Conservation (phyloP, 2,329 filamentous ascomycete genomes). For the Fusarium penzigii region DNA sequence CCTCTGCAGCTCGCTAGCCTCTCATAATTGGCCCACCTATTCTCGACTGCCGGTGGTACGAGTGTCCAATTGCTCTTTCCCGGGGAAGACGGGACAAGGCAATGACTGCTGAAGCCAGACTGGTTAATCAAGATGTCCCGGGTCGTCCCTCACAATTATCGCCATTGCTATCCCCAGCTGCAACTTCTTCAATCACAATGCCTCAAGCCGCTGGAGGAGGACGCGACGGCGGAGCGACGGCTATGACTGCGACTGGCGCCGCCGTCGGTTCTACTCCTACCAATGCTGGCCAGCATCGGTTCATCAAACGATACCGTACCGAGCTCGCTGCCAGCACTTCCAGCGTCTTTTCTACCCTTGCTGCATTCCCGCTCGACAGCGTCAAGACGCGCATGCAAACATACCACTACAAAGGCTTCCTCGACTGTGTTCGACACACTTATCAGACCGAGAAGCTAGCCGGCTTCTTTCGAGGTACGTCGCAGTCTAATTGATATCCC, state of each 20-base stretch:
- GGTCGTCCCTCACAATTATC: slow-evolving; percentile 32
- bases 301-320: slow-evolving; percentile 76
- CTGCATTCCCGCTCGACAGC: slow-evolving; percentile 84
- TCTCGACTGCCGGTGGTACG: slow-evolving; percentile 10
- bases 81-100: slow-evolving; percentile 29
- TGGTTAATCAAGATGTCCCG: slow-evolving; percentile 42
- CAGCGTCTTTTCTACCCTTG: slow-evolving; percentile 75
- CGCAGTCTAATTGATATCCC: slow-evolving; percentile 3
- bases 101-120: slow-evolving; percentile 40
- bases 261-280: slow-evolving; percentile 10
- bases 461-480: slow-evolving; percentile 78
- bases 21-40: slow-evolving; percentile 1
- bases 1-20: slow-evolving; percentile 12
- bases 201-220: slow-evolving; percentile 30
- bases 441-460: slow-evolving; percentile 71
- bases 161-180: slow-evolving; percentile 28
- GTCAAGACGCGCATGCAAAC: slow-evolving; percentile 90
- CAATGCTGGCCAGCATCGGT: slow-evolving; percentile 36
- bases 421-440: slow-evolving; percentile 73
- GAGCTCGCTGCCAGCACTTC: slow-evolving; percentile 77
- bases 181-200: slow-evolving; percentile 28
- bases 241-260: slow-evolving; percentile 21
- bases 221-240: slow-evolving; percentile 30
- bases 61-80: slow-evolving; percentile 22
- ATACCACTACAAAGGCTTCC: slow-evolving; percentile 74